phyloP scores from a whole-genome alignment of 2,329 filamentous ascomycete genomes.

The Colletotrichum kahawae region DNA sequence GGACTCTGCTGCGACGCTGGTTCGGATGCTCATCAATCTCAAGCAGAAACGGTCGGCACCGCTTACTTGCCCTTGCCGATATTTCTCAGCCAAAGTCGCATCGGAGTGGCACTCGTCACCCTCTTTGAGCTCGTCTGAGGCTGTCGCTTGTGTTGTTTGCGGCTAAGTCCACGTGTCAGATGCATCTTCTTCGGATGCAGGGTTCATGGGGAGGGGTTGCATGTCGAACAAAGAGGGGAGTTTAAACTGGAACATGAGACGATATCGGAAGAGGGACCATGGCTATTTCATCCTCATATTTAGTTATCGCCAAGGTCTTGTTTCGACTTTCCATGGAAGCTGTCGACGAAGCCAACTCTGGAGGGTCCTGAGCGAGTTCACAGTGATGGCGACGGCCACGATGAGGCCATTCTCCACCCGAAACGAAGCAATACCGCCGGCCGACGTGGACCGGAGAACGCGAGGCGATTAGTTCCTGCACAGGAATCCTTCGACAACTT shows the following conservation, averaged over 20 bases:
- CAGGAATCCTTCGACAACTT: background rate
- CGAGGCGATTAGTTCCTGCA: background rate
- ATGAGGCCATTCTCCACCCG: background rate
- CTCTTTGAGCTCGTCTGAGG: background rate
- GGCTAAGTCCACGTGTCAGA: background rate
- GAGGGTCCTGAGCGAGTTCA: background rate
- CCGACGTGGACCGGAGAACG: rapidly evolving
- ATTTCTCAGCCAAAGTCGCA: background rate
- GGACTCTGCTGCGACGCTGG: background rate
- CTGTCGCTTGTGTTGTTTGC: background rate
- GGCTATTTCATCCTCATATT: background rate
- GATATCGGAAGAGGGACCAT: background rate
- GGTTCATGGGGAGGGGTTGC: background rate
- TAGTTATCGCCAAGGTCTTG: background rate
- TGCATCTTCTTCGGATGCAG: background rate
- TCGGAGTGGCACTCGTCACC: background rate
- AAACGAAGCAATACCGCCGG: background rate
- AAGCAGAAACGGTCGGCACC: background rate
- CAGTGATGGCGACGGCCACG: background rate
- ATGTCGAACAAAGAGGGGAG: background rate
- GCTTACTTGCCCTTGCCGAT: background rate
- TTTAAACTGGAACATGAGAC: background rate
- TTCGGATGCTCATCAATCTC: background rate
- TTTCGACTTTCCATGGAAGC: background rate
- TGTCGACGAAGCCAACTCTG: background rate